Base-by-base conservation (phyloP, 176 grass and related monocot species). In the Panicum miliaceum region DNA sequence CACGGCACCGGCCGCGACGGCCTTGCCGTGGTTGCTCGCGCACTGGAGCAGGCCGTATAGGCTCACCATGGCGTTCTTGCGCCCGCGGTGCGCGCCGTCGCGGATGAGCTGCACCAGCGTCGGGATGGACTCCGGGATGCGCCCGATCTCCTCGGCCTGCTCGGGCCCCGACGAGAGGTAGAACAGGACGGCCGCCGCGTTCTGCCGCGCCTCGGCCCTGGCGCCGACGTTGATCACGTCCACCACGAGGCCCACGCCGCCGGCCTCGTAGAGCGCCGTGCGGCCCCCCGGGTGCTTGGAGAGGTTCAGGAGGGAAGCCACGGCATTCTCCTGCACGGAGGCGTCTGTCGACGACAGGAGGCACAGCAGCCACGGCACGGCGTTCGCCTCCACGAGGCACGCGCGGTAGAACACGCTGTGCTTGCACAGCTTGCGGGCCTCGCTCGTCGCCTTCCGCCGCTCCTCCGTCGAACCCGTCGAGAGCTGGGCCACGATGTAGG, bases 181-280 rank as follows among this genome's bases (percentile, higher is more conserved):
- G 91, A 95, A 99, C 19, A 99, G 66, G 0, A 99, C 84, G 59
- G 91, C 93, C 22, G 75, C 93, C 13, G 96, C 96, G 82, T 96
- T 95, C 78, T 99, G 91, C 83, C 73, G 60, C 41, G 89, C 73
- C 63, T 94, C 89, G 14, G 68, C 45, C 60, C 84, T 89, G 57
- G 84, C 72, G 20, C 87, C 93, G 15, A 81, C 47, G 59, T 90
- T 92, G 32, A 99, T 84, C 38, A 92, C 63, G 84, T 99, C 96
- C 15, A 94, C 85, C 32, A 99, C 84, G 20, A 94, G 90, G 60
- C 87, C 84, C 36, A 95, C 76, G 35, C 93, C 91, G 3, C 91
- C 93, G 1, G 88, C 83, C 52, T 92, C 81, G 42, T 92, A 86
- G 20, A 99, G 75, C 26, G 87, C 89, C 73, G 22, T 51, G 19